A percentile compares a stretch with the other conserved stretches of the same genome.
Evolutionary conservation across 73 alveolate genomes (phyloP).

Genomic region (Symbiodinium pilosum): DNA sequence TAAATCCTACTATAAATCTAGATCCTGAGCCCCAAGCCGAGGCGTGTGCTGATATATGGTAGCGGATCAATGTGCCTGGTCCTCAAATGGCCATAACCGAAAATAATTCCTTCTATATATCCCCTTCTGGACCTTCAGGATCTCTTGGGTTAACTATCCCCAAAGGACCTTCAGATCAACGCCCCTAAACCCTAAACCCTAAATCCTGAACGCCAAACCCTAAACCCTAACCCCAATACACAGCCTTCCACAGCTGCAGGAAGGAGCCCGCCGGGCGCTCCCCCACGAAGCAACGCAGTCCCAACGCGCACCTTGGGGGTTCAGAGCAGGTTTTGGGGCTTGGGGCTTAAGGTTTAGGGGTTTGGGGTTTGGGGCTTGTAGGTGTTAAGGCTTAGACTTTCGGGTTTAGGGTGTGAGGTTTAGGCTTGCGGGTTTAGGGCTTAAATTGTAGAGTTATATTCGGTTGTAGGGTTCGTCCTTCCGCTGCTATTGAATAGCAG

Average conservation of each 20-base stretch:
- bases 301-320: not conserved
- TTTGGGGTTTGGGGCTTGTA: not conserved
- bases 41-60: no score
- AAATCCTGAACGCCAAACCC: not conserved
- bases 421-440: not conserved
- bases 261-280: not conserved
- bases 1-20: not conserved
- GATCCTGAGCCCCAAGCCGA: not conserved
- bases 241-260: not conserved
- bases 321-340: not conserved
- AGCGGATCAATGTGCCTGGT: no score
- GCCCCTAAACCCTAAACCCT: no score
- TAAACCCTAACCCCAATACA: not conserved
- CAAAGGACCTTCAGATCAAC: no score
- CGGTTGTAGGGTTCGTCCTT: no score
- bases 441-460: no score
- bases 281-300: not conserved
- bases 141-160: no score
- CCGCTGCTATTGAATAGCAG: no score
- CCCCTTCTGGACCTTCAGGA: no score
- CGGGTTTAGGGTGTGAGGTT: not conserved
- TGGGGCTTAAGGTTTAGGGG: not conserved
- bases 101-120: no score
- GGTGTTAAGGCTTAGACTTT: not conserved
- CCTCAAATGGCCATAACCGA: no score